Percentiles rank a stretch among this genome's conserved stretches.
Conservation (phyloP, 805 yeast genomes). For the Candida boleticola region DNA sequence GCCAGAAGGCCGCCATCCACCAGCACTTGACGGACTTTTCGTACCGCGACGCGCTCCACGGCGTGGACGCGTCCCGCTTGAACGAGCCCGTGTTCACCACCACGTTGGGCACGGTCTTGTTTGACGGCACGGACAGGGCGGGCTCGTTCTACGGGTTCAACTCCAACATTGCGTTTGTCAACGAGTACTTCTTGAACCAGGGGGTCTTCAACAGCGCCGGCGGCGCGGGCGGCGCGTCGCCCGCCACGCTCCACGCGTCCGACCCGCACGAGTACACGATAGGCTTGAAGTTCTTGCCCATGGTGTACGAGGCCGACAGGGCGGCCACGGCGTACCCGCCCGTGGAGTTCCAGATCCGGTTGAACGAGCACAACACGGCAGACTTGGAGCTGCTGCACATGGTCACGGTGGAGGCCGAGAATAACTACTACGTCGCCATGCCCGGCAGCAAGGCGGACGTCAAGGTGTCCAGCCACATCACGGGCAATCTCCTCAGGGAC, state of each 20-base stretch:
- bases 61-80: constrained; percentile 16
- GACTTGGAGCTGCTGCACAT: constrained; percentile 39
- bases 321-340: constrained; percentile 43
- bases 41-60: constrained; percentile 20
- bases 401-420: constrained; percentile 46
- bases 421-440: constrained; percentile 38
- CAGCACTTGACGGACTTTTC: constrained; percentile 22
- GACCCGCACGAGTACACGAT: constrained; percentile 37
- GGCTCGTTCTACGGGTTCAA: constrained; percentile 23
- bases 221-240: background rate
- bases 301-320: constrained; percentile 19
- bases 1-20: constrained; percentile 16
- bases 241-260: background rate
- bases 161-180: constrained; percentile 31
- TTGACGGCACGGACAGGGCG: constrained; percentile 14
- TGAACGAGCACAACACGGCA: constrained; percentile 32
- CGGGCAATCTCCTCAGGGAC: constrained; percentile 28
- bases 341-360: constrained; percentile 53
- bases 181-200: constrained; percentile 24
- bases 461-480: constrained; percentile 39
- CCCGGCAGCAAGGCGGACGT: constrained; percentile 44
- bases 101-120: constrained; percentile 40
- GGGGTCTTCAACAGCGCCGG: background rate
- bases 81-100: constrained; percentile 31
- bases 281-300: constrained; percentile 47